Conservation (phyloP, 2,329 filamentous ascomycete genomes). For the Diaporthe sp. region DNA sequence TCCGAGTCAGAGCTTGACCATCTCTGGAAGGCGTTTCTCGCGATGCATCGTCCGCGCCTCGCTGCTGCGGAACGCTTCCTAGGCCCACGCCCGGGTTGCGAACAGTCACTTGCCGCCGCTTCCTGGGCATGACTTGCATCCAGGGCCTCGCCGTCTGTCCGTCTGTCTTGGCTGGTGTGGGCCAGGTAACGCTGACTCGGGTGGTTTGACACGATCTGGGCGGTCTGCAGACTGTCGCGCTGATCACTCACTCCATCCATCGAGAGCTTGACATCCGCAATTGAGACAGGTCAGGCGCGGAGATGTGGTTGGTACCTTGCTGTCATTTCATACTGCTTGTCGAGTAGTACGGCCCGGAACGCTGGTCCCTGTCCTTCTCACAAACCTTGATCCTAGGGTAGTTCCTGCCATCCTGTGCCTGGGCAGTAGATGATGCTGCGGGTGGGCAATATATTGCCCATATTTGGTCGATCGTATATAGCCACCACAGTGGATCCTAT, state of each 20-base stretch:
- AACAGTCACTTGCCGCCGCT: background rate
- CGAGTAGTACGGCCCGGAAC: conserved; percentile 3
- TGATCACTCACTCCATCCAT: background rate
- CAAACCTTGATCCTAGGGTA: background rate
- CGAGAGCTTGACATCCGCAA: background rate
- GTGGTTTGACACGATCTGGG: background rate
- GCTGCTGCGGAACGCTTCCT: background rate
- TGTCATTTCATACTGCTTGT: background rate
- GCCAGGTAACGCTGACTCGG: background rate
- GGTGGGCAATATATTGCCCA: background rate
- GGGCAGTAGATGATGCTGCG: background rate
- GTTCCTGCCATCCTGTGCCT: background rate
- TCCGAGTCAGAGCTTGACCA: conserved; percentile 6
- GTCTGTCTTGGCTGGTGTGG: background rate
- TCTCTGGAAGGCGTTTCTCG: background rate
- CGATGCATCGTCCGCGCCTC: background rate
- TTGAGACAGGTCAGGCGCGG: conserved; percentile 4
- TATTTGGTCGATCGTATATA: background rate
- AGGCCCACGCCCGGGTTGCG: conserved; percentile 1
- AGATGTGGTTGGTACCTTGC: background rate
- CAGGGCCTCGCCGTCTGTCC: background rate
- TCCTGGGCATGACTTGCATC: background rate
- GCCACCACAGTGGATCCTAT: background rate
- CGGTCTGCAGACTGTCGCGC: background rate
- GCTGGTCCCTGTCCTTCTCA: conserved; percentile 12